These are phyloP conservation scores for Aspergillus udagawae DNA, from an alignment of 2,329 filamentous ascomycete genomes.

Conservation along the genomic window DNA sequence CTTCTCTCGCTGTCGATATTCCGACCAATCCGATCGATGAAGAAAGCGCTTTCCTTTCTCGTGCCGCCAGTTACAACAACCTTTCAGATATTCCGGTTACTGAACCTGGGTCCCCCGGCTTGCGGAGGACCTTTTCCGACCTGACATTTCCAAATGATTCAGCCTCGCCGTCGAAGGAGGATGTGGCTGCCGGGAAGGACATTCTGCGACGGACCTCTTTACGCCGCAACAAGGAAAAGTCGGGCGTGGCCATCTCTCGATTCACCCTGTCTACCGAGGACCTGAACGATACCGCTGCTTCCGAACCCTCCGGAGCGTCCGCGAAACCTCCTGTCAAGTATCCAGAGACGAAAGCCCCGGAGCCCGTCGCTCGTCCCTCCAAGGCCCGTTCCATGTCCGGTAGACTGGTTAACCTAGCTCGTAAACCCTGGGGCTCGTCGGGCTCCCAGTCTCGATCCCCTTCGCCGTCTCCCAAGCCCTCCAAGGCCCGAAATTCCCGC, in stretches of 20 bases:
- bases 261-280: slow-evolving; percentile 39
- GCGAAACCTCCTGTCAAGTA: neutral
- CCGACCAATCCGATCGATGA: slow-evolving; percentile 23
- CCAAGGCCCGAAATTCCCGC: slow-evolving; percentile 19
- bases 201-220: slow-evolving; percentile 40
- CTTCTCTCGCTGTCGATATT: slow-evolving; percentile 23
- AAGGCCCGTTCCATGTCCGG: slow-evolving; percentile 48
- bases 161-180: slow-evolving; percentile 35
- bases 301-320: slow-evolving; percentile 16
- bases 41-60: slow-evolving; percentile 37
- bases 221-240: slow-evolving; percentile 29
- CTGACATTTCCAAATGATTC: slow-evolving; percentile 41
- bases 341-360: slow-evolving; percentile 11
- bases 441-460: slow-evolving; percentile 44
- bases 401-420: slow-evolving; percentile 47
- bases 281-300: slow-evolving; percentile 22
- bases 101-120: slow-evolving; percentile 29
- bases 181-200: slow-evolving; percentile 37
- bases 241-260: slow-evolving; percentile 28
- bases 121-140: slow-evolving; percentile 51
- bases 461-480: slow-evolving; percentile 38
- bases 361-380: slow-evolving; percentile 31
- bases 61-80: slow-evolving; percentile 57
- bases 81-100: slow-evolving; percentile 41
- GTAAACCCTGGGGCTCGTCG: slow-evolving; percentile 47